Base-by-base conservation (phyloP, 192 early-diverging fungal species). In the Coemansia sp. region DNA sequence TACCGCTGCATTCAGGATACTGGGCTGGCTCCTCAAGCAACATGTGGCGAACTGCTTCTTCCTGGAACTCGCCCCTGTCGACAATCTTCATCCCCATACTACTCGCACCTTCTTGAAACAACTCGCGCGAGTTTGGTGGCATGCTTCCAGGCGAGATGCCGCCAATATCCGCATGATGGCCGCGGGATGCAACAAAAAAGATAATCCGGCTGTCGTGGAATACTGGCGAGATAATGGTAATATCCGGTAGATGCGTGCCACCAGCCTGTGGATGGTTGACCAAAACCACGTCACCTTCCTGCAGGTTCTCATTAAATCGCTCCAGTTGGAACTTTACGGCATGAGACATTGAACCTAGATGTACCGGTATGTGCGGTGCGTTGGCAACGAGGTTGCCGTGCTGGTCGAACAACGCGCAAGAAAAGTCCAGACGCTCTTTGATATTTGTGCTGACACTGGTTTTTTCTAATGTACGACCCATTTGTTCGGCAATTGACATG, bases 401-500 rank as follows among this genome's bases (percentile, higher is more conserved):
- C 0, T 90, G 88, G 22, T 92, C 94, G 87, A 98, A 98, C 35
- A 98, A 70, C 2, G 94, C 97, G 69, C 97, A 98, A 2, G 92
- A 94, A 73, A 98, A 98, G 72, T 98, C 97, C 32, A 98, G 82
- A 10, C 97, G 88, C 74, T 98, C 97, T 64, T 98, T 98, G 72
- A 98, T 98, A 60, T 98, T 98, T 22, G 97, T 97, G 39, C 90
- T 92, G 47, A 97, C 90, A 22, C 94, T 83, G 2, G 97, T 98
- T 74, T 96, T 93, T 73, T 97, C 92, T 8, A 97, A 75, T 22
- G 95, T 94, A 22, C 89, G 82, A 15, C 95, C 95, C 95, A 97
- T 97, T 76, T 97, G 95, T 72, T 97, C 95, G 7, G 95, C 97
- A 73, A 98, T 97, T 56, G 84, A 86, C 97, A 98, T 98, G 67